Conservation (phyloP, 2,329 filamentous ascomycete genomes). For the Aureobasidium sp. region DNA sequence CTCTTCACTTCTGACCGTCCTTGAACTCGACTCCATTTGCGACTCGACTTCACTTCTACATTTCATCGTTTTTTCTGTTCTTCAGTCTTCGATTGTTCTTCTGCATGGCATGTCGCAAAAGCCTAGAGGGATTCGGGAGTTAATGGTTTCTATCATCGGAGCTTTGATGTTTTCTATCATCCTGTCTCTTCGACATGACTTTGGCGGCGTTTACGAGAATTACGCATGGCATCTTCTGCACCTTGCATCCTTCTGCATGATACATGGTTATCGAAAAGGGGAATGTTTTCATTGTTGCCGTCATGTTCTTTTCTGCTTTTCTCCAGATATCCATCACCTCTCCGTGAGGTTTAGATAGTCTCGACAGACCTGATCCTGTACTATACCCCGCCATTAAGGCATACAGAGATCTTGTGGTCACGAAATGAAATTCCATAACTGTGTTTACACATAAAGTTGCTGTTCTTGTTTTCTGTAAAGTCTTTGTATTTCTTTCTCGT, state of each 20-base stretch:
- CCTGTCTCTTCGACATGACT: not conserved
- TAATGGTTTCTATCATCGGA: not conserved
- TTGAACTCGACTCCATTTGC: not conserved
- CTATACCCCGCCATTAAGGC: slow-evolving; percentile 2
- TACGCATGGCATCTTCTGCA: not conserved
- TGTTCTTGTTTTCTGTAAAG: not conserved
- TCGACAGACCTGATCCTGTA: slow-evolving; percentile 3
- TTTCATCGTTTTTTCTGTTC: not conserved
- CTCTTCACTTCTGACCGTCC: not conserved
- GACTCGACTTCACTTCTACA: not conserved
- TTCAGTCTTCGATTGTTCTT: not conserved
- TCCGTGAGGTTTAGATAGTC: not conserved
- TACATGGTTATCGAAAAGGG: not conserved
- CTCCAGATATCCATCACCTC: not conserved
- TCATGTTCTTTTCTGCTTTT: not conserved
- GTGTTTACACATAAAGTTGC: not conserved
- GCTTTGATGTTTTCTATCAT: not conserved
- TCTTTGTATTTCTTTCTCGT: too few relatives aligned
- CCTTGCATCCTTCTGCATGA: not conserved
- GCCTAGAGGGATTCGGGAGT: not conserved
- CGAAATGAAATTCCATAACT: not conserved
- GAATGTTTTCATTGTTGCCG: not conserved
- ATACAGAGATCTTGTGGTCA: not conserved
- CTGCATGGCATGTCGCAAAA: not conserved
- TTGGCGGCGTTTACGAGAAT: not conserved